These are phyloP conservation scores for Trametes sp. DNA, from an alignment of 1,284 basidiomycete genomes.

Conservation along the genomic window DNA sequence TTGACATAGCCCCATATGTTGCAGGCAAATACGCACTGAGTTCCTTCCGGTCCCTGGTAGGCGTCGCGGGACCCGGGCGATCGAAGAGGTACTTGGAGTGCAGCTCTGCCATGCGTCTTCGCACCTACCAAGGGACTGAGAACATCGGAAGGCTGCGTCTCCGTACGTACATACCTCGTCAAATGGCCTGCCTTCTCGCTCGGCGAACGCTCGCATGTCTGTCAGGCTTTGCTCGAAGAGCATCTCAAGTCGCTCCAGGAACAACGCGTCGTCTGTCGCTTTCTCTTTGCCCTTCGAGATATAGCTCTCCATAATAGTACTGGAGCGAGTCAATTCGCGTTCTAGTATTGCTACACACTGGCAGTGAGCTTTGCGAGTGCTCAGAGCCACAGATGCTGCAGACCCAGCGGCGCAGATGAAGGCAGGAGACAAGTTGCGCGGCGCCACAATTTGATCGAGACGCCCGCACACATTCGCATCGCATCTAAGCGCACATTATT, in stretches of 20 bases:
- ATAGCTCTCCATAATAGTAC: conserved; percentile 5
- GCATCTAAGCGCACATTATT: conserved; percentile 30
- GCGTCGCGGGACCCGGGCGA: conserved; percentile 10
- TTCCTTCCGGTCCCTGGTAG: conserved; percentile 25
- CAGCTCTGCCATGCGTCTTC: conserved; percentile 61
- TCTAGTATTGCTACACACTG: too few relatives aligned
- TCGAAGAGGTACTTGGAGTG: conserved; percentile 62
- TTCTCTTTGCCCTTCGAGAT: conserved; percentile 27
- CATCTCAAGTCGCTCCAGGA: conserved; percentile 65
- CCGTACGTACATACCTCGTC: conserved; percentile 58
- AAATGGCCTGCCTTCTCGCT: conserved; percentile 61
- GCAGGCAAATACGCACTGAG: conserved; percentile 26
- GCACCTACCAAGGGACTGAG: conserved; percentile 49
- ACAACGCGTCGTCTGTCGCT: conserved; percentile 53
- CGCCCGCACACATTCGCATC: conserved; percentile 11
- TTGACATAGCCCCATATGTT: neutral
- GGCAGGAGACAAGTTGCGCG: conserved; percentile 19
- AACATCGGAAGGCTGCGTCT: neutral
- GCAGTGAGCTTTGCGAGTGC: neutral
- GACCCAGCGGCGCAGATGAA: conserved; percentile 1
- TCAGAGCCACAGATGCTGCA: neutral
- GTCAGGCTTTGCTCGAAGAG: conserved; percentile 63
- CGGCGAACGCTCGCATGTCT: conserved; percentile 66
- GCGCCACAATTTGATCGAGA: conserved; percentile 16
- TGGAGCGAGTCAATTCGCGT: neutral